These are phyloP conservation scores for Ustilaginoidea virens DNA, from an alignment of 2,329 filamentous ascomycete genomes.

Conservation along the genomic window DNA sequence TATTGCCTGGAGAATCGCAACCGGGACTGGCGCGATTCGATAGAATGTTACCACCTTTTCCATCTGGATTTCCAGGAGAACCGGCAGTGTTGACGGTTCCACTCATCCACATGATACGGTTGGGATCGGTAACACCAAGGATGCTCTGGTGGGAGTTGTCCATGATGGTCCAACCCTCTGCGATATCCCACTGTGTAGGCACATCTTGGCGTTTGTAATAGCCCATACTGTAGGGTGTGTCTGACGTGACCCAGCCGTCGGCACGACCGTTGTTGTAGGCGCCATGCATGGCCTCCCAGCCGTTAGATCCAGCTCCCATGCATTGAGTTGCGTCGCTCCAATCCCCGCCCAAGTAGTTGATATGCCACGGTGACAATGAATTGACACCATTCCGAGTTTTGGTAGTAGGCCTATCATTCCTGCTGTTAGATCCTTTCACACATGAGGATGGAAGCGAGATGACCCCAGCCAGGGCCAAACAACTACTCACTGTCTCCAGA, in stretches of 20 bases:
- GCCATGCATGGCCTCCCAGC: constrained; percentile 33
- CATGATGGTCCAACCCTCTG: constrained; percentile 32
- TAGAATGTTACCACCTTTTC: constrained; percentile 29
- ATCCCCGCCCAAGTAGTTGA: constrained; percentile 33
- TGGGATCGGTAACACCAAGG: constrained; percentile 26
- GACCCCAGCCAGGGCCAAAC: too few relatives aligned
- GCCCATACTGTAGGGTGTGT: constrained; percentile 19
- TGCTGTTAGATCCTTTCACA: too few relatives aligned
- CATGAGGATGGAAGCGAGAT: too few relatives aligned
- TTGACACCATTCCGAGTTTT: constrained; percentile 20
- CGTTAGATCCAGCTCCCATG: constrained; percentile 33
- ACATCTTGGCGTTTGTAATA: constrained; percentile 34
- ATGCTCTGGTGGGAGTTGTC: constrained; percentile 8
- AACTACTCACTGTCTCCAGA: constrained; percentile 34
- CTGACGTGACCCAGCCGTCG: constrained; percentile 28
- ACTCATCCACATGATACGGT: constrained; percentile 20
- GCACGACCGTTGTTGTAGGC: constrained; percentile 34
- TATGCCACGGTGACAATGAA: constrained; percentile 31
- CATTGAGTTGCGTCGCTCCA: constrained; percentile 33
- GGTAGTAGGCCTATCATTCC: too few relatives aligned
- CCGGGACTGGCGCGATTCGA: constrained; percentile 6
- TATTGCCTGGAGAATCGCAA: constrained; percentile 25
- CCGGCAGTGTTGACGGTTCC: constrained; percentile 35
- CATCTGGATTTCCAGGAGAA: constrained; percentile 10
- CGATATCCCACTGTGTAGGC: constrained; percentile 37